Evolutionary conservation across 2,329 filamentous ascomycete species (phyloP).

Genomic region (Pestalotiopsis sp.): DNA sequence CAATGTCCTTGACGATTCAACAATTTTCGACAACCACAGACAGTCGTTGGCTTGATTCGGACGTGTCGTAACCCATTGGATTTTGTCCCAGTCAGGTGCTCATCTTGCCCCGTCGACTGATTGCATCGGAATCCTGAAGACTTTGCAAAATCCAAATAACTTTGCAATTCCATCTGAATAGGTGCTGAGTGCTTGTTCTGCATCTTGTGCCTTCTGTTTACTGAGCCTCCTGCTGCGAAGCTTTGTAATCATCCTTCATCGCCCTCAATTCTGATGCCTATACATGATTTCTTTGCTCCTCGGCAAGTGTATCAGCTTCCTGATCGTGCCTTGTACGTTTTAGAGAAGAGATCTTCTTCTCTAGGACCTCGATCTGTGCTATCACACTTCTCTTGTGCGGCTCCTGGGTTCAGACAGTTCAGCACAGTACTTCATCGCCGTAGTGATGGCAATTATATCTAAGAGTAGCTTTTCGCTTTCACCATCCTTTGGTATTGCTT

Average conservation of each 20-base stretch:
- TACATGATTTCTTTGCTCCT: neutral
- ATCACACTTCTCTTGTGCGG: neutral
- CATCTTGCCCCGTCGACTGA: neutral
- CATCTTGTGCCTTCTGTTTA: neutral
- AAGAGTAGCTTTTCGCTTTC: no score
- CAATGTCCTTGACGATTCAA: neutral
- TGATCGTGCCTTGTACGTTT: neutral
- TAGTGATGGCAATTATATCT: no score
- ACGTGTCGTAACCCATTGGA: neutral
- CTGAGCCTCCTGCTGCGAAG: neutral
- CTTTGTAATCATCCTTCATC: neutral
- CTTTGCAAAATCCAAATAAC: neutral
- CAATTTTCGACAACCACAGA: neutral
- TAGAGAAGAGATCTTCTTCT: neutral
- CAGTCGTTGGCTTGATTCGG: neutral
- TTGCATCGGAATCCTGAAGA: neutral
- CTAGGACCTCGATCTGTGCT: neutral
- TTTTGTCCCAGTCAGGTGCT: neutral
- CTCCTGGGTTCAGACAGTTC: neutral
- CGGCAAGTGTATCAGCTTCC: neutral
- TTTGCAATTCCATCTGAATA: neutral
- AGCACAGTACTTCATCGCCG: no score
- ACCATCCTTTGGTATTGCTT: neutral
- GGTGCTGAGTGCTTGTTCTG: neutral
- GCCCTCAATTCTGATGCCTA: neutral